Evolutionary conservation across 2,329 filamentous ascomycete species (phyloP), one percentile per base, ranked within the genome.

Genomic region (Zymoseptoria tritici): DNA sequence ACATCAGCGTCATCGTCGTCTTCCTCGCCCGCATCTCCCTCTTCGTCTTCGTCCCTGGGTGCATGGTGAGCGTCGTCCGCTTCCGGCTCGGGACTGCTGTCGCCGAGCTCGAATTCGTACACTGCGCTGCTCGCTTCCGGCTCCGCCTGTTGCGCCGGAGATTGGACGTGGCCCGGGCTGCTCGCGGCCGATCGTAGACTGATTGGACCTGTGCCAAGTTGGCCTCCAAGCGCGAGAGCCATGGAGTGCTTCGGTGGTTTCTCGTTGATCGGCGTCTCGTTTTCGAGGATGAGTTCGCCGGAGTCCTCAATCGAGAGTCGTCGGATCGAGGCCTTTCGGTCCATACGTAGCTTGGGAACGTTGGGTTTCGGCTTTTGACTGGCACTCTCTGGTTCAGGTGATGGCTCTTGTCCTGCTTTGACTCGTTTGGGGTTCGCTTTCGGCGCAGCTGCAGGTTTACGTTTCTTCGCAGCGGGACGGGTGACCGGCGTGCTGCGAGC

Each of bases 131-230:
- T 49, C 2, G 49, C 59, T 19, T 64, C 66, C 6, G 63, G 61
- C 22, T 60, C 57, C 24, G 36, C 13, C 13, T 57, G 54, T 7
- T 61, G 57, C 50, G 61, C 59, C 13, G 68, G 68, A 22, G 65
- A 67, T 19, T 59, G n/a, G 13, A 22, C 24, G 19, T 57, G n/a
- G 36, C 65, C 68, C 46, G 66, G 70, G 59, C 60, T 77, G 59
- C 71, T 77, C 7, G 77, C 76, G 0, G 76, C 77, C 60, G 74
- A 76, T 16, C 73, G 74, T 46, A 79, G 70, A 16, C 72, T 75
- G 52, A 78, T 78, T 2, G 77, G 78, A 2, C 77, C 76, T 24
- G 70, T 68, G 21, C 71, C 71, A 1, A 75, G 63, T 24, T 68
- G 66, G 2, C 70, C 69, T 24, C 63, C 63, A 2, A 73, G 57